phyloP scores from a whole-genome alignment of 2,329 filamentous ascomycete genomes.

The Fusarium sp. region DNA sequence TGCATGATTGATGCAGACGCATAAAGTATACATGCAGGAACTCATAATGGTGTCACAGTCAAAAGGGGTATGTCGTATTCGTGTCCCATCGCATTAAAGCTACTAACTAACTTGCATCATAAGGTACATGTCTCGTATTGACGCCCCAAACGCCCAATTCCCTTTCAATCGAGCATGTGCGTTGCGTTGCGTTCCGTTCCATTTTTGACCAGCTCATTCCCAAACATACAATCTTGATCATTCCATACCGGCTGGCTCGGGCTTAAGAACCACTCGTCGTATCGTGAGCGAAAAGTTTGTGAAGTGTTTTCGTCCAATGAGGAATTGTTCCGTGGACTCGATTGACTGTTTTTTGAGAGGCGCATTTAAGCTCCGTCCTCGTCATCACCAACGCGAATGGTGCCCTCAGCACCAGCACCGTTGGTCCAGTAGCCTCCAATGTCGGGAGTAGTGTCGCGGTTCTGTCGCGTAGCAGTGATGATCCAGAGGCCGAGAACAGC shows the following conservation, averaged over 20 bases:
- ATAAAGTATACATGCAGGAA: background rate
- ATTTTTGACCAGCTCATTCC: background rate
- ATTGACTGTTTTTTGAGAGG: background rate
- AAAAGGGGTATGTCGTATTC: background rate
- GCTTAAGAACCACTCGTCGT: background rate
- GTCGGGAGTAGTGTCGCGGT: conserved; percentile 50
- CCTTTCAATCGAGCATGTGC: background rate
- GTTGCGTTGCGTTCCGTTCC: background rate
- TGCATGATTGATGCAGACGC: background rate
- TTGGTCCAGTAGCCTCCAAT: conserved; percentile 52
- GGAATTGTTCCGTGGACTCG: background rate
- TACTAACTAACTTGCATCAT: background rate
- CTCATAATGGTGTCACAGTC: background rate
- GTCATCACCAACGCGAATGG: conserved; percentile 53
- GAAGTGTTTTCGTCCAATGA: background rate
- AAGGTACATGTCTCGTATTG: conserved; percentile 6
- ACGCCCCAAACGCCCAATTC: conserved; percentile 12
- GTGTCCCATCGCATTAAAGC: conserved; percentile 1
- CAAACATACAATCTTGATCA: conserved; percentile 7
- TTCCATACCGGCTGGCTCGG: background rate
- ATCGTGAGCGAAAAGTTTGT: background rate
- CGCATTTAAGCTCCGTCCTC: conserved; percentile 42
- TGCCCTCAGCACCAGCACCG: conserved; percentile 49
- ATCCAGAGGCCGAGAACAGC: conserved; percentile 45
- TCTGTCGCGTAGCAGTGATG: conserved; percentile 48